phyloP scores from a whole-genome alignment of 345 rosid species.

The Citrus maxima region DNA sequence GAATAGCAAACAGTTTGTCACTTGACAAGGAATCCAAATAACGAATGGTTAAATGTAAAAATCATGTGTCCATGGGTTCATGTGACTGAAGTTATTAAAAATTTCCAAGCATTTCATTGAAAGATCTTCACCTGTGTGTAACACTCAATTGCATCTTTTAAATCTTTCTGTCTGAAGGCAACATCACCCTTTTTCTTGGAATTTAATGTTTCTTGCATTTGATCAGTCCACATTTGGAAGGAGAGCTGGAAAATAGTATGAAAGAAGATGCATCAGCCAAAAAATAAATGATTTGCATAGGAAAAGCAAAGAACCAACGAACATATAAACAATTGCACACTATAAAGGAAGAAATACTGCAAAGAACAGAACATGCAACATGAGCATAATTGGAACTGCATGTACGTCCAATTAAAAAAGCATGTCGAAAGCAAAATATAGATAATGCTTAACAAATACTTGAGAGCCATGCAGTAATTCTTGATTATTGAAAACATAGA shows the following conservation, averaged over 20 bases:
- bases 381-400: background rate
- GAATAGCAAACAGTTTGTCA: background rate
- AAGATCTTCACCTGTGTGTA: constrained; percentile 63
- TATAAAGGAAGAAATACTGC: background rate
- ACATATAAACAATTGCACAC: background rate
- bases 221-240: constrained; percentile 97
- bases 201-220: constrained; percentile 84
- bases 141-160: constrained; percentile 58
- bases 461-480: background rate
- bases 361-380: constrained; percentile 1
- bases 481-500: background rate
- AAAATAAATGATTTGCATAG: background rate
- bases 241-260: constrained; percentile 58
- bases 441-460: background rate
- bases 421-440: background rate
- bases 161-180: constrained; percentile 79
- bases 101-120: background rate
- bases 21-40: background rate
- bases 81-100: background rate
- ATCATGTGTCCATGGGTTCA: background rate
- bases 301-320: background rate
- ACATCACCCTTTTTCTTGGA: constrained; percentile 89
- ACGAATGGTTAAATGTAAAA: background rate
- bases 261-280: background rate
- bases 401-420: background rate